Base-by-base conservation (phyloP, 2,329 filamentous ascomycete species). In the Neonectria coccinea region DNA sequence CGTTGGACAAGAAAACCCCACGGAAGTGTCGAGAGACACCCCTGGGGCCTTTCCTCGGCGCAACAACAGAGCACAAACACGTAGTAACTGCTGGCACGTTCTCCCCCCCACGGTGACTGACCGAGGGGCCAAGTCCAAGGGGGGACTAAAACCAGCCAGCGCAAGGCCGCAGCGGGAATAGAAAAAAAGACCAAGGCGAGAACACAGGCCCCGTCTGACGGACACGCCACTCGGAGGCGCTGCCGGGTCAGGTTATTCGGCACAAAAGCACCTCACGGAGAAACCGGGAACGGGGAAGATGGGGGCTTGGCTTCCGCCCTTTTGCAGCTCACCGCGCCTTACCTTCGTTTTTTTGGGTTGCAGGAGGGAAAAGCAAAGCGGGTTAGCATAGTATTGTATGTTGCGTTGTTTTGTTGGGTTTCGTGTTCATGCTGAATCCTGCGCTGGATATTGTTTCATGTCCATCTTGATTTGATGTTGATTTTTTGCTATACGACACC, bases 191-290 rank as follows among this genome's bases (percentile, higher is more conserved):
- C 47, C 45, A 25, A 25, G 25, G 25, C 5, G 25, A 25, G 25
- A 25, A 25, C 25, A 25, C 25, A 25, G 5, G 25, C 25, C 25
- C 57, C 50, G 57, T 60, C 60, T 59, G 60, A 62, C 59, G 50
- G 64, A 69, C 71, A 71, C 66, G 71, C 71, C 70, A 73, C 65
- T 69, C 56, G 53, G 60, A 27, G 58, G 54, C 45, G 36, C 29
- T 36, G 58, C 27, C 41, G 59, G 64, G 65, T 68, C 71, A 73
- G 63, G 70, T 59, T 67, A 67, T 68, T 67, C 61, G 62, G 64
- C 56, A 22, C 42, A 51, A 52, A 71, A 71, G 63, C 69, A 73
- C 59, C 71, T 71, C 68, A 70, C 68, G 65, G 70, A 67, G 64
- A 64, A 70, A 64, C 47, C 47, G 56, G 62, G 58, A 51, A 29